A percentile compares a stretch with the other conserved stretches of the same genome.
Evolutionary conservation across 495 filamentous ascomycete species (phyloP).

Genomic region (Trichoderma erinaceum): DNA sequence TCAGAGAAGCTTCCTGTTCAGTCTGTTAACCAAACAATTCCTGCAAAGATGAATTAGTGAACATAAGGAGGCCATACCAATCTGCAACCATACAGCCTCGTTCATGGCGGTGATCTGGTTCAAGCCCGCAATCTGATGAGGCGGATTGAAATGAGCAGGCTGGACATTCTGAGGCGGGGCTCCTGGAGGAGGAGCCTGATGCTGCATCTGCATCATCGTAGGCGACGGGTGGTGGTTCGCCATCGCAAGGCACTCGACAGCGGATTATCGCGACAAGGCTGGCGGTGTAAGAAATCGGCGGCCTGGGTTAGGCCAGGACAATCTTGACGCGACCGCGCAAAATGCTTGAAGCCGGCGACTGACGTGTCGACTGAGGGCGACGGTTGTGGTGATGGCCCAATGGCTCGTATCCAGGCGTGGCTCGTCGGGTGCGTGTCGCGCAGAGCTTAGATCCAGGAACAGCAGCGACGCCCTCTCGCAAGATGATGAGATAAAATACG

Average conservation of each 20-base stretch:
- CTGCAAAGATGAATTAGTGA: neutral
- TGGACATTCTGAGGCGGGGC: slow-evolving; percentile 35
- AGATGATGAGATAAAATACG: neutral
- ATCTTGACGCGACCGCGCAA: neutral
- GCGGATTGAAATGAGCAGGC: slow-evolving; percentile 30
- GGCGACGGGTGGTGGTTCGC: slow-evolving; percentile 52
- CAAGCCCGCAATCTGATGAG: slow-evolving; percentile 36
- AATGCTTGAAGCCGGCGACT: neutral
- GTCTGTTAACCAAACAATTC: slow-evolving; percentile 22
- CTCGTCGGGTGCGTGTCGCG: neutral
- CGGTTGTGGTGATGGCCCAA: neutral
- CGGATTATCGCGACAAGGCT: slow-evolving; percentile 8
- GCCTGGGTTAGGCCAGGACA: neutral
- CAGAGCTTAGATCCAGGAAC: neutral
- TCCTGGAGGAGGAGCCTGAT: slow-evolving; percentile 43
- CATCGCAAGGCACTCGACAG: slow-evolving; percentile 28
- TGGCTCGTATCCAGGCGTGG: neutral
- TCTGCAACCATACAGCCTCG: slow-evolving; percentile 87
- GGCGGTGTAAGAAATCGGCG: neutral
- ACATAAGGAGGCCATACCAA: slow-evolving; percentile 60
- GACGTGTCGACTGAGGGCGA: slow-evolving; percentile 1
- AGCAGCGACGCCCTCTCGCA: neutral
- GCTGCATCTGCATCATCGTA: slow-evolving; percentile 54
- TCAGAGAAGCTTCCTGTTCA: slow-evolving; percentile 76
- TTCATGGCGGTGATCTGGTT: slow-evolving; percentile 53